A percentile compares a stretch with the other conserved stretches of the same genome.
Evolutionary conservation across 2,329 filamentous ascomycete species (phyloP).

Genomic region (Cyphellophora europaea): DNA sequence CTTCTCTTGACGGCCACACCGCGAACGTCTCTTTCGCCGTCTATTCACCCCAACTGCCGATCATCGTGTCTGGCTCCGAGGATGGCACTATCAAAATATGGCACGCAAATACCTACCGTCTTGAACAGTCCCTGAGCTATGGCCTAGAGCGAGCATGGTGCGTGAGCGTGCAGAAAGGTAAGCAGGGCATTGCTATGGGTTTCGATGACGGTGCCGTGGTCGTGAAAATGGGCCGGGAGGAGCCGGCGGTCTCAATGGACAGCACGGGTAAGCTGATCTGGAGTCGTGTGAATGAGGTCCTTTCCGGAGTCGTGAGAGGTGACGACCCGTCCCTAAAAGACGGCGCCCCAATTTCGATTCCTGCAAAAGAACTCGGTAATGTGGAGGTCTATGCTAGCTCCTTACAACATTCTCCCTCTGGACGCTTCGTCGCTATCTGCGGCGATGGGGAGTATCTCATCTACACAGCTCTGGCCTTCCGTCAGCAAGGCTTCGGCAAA

Average conservation of each 20-base stretch:
- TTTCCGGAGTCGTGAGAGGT: slow-evolving; percentile 90
- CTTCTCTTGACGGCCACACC: slow-evolving; percentile 91
- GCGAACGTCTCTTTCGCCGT: slow-evolving; percentile 98
- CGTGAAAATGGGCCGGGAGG: slow-evolving; percentile 93
- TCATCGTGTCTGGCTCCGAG: slow-evolving; percentile 96
- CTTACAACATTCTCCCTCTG: slow-evolving; percentile 90
- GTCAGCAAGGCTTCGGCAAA: slow-evolving; percentile 94
- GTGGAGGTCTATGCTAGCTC: slow-evolving; percentile 93
- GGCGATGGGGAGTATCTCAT: slow-evolving; percentile 99
- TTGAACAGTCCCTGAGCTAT: slow-evolving; percentile 94
- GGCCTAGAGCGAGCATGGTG: slow-evolving; percentile 96
- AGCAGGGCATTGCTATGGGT: slow-evolving; percentile 88
- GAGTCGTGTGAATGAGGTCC: slow-evolving; percentile 89
- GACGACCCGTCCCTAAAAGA: slow-evolving; percentile 79
- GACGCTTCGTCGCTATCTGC: slow-evolving; percentile 78
- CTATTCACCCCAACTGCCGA: slow-evolving; percentile 91
- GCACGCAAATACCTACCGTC: slow-evolving; percentile 94
- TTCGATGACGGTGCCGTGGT: slow-evolving; percentile 98
- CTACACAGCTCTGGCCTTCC: slow-evolving; percentile 90
- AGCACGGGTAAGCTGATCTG: slow-evolving; percentile 90
- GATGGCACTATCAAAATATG: slow-evolving; percentile 97
- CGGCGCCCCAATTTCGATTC: slow-evolving; percentile 72
- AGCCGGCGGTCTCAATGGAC: slow-evolving; percentile 97
- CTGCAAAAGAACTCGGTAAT: slow-evolving; percentile 88
- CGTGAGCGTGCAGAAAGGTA: slow-evolving; percentile 88